Percentiles rank a stretch among this genome's conserved stretches.
Conservation (phyloP, 176 grass and related monocot species). For the Aegilops tauschii region DNA sequence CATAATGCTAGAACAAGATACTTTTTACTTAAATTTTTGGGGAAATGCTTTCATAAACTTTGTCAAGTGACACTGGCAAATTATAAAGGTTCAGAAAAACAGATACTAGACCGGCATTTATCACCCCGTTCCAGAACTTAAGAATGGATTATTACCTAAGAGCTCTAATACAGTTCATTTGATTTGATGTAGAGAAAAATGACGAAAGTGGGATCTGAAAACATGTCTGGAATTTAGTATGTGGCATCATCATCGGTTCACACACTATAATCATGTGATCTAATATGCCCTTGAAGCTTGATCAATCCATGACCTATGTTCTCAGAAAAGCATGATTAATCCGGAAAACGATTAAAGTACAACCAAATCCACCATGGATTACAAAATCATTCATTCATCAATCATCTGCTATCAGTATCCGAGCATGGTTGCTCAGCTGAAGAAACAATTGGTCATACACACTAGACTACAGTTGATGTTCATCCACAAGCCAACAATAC, state of each 20-base stretch:
- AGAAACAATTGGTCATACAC: slow-evolving; percentile 21
- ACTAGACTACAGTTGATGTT: background rate
- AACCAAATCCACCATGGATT: background rate
- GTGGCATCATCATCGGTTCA: background rate
- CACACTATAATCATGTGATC: background rate
- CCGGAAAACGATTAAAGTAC: background rate
- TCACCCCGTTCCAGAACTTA: background rate
- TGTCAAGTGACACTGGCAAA: background rate
- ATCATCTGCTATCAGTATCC: background rate
- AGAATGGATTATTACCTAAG: background rate
- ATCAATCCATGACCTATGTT: background rate
- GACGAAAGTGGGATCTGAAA: background rate
- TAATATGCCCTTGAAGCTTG: slow-evolving; percentile 1
- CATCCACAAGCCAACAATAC: background rate
- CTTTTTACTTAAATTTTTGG: background rate
- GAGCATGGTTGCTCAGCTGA: background rate
- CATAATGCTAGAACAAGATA: background rate
- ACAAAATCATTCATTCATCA: slow-evolving; percentile 24
- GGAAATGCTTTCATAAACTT: background rate
- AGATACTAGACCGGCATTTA: background rate
- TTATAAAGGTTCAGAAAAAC: background rate
- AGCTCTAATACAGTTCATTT: background rate
- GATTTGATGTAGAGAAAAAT: background rate
- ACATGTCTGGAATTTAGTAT: background rate
- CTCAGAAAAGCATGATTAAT: background rate